phyloP scores from a whole-genome alignment of 2,329 filamentous ascomycete genomes.

The Verticillium longisporum region DNA sequence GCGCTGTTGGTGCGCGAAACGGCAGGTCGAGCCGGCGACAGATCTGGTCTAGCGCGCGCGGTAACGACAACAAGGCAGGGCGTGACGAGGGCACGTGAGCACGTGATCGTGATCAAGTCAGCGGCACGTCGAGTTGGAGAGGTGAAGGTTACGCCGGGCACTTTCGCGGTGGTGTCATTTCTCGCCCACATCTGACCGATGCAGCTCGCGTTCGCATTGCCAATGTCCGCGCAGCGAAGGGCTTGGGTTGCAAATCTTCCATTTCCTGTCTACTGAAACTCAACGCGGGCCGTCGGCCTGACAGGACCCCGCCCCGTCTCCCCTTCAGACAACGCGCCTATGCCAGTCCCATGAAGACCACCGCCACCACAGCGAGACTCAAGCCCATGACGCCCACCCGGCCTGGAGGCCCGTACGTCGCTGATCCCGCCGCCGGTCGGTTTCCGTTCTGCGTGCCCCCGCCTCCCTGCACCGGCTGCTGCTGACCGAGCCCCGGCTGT shows the following conservation, averaged over 20 bases:
- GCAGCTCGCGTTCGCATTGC: no score
- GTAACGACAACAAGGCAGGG: background rate
- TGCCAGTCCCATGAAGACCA: background rate
- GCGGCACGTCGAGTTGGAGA: background rate
- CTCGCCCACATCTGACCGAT: no score
- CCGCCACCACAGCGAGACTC: background rate
- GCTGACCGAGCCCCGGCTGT: background rate
- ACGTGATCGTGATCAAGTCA: background rate
- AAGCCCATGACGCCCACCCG: background rate
- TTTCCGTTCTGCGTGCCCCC: background rate
- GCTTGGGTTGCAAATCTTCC: background rate
- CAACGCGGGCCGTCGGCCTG: no score
- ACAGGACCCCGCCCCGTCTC: no score
- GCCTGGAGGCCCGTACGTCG: background rate
- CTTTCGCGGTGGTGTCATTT: no score
- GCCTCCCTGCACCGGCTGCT: background rate
- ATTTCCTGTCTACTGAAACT: background rate
- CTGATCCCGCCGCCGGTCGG: background rate
- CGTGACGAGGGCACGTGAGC: conserved; percentile 1
- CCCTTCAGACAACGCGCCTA: background rate
- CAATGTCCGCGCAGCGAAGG: no score
- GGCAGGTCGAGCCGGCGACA: background rate
- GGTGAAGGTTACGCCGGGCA: no score
- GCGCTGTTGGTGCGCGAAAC: background rate
- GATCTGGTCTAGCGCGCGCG: background rate